Percentiles rank a stretch among this genome's conserved stretches.
phyloP scores from a whole-genome alignment of 345 rosid species.

The Cardamine chenopodiifolia region DNA sequence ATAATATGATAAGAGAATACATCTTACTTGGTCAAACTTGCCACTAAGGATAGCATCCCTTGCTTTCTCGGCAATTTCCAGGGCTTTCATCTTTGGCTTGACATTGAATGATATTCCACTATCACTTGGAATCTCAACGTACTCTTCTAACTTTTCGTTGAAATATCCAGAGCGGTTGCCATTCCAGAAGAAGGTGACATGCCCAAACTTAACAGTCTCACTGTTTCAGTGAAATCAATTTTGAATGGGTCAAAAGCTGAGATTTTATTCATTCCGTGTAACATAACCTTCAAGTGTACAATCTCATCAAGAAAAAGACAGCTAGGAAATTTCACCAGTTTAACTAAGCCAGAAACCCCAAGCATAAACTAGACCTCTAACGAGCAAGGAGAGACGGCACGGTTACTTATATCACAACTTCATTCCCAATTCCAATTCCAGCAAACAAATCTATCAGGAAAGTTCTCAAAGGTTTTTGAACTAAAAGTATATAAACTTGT shows the following conservation, averaged over 20 bases:
- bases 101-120: constrained; percentile 87
- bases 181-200: constrained; percentile 98
- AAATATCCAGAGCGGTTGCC: constrained; percentile 98
- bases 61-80: constrained; percentile 88
- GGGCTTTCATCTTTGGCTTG: constrained; percentile 92
- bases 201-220: constrained; percentile 98
- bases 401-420: background rate
- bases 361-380: constrained; percentile 14
- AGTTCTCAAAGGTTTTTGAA: background rate
- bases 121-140: constrained; percentile 93
- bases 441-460: background rate
- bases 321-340: background rate
- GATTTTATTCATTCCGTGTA: background rate
- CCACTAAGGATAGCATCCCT: constrained; percentile 86
- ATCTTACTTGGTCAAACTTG: constrained; percentile 80
- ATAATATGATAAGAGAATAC: constrained; percentile 11
- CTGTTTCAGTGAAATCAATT: constrained; percentile 42
- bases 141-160: constrained; percentile 72
- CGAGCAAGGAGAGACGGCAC: background rate
- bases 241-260: background rate
- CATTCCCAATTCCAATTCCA: background rate
- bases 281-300: background rate
- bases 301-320: constrained; percentile 7
- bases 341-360: background rate
- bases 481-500: background rate